Evolutionary conservation across 257 asterid species (phyloP).

Genomic region (Solanum rostratum): DNA sequence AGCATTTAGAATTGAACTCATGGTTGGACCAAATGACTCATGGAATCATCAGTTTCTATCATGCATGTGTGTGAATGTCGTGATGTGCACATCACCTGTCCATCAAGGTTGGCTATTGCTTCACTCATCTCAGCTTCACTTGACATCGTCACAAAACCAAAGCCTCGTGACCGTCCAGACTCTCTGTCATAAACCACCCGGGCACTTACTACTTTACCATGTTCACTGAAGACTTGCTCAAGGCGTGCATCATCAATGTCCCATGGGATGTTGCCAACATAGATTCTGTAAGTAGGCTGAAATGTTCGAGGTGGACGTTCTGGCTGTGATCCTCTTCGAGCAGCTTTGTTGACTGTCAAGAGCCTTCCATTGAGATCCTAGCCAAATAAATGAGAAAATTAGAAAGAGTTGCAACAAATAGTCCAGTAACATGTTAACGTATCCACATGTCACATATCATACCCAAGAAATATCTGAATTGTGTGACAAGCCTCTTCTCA

Average conservation of each 20-base stretch:
- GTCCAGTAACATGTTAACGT: background rate
- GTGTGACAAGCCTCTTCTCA: background rate
- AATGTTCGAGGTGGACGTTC: conserved; percentile 54
- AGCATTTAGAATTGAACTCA: background rate
- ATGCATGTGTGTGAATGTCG: background rate
- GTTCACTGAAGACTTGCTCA: conserved; percentile 64
- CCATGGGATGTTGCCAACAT: conserved; percentile 94
- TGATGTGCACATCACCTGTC: conserved; percentile 47
- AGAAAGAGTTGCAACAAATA: background rate
- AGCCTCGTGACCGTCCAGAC: conserved; percentile 79
- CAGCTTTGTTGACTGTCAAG: conserved; percentile 74
- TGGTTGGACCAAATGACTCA: background rate
- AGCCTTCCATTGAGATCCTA: conserved; percentile 73
- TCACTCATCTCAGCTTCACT: conserved; percentile 69
- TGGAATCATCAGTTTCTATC: background rate
- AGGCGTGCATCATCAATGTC: conserved; percentile 56
- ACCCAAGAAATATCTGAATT: background rate
- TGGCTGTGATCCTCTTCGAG: conserved; percentile 67
- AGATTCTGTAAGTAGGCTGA: conserved; percentile 48
- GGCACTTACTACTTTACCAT: conserved; percentile 75
- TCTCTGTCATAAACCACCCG: conserved; percentile 75
- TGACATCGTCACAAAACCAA: conserved; percentile 85
- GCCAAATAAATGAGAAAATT: background rate
- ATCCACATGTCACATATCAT: background rate
- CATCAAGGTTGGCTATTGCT: conserved; percentile 82